phyloP scores from a whole-genome alignment of 2,329 filamentous ascomycete species.

The Calonectria pseudoreteaudii region DNA sequence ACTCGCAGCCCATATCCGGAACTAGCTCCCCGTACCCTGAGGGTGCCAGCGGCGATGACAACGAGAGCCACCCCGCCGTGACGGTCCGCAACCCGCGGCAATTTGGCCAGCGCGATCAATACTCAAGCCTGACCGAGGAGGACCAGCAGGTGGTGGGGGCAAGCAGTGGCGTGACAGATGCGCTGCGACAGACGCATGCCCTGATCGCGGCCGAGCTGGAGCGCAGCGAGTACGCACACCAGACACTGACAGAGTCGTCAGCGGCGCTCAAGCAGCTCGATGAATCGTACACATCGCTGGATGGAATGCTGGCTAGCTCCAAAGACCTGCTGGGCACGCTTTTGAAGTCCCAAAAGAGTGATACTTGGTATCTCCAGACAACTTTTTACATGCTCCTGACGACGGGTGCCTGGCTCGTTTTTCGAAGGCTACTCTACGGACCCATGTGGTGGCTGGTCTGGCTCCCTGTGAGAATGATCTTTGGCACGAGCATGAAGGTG shows the following conservation, averaged over 20 bases:
- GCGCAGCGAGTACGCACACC: slow-evolving; percentile 88
- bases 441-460: slow-evolving; percentile 91
- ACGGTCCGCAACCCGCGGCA: slow-evolving; percentile 38
- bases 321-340: slow-evolving; percentile 82
- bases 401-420: slow-evolving; percentile 88
- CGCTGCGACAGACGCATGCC: slow-evolving; percentile 86
- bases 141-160: slow-evolving; percentile 81
- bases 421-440: slow-evolving; percentile 86
- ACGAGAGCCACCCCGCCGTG: slow-evolving; percentile 34
- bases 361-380: slow-evolving; percentile 97
- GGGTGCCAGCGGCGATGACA: slow-evolving; percentile 31
- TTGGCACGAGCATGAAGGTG: slow-evolving; percentile 68
- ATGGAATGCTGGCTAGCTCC: slow-evolving; percentile 80
- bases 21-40: slow-evolving; percentile 44
- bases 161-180: slow-evolving; percentile 84
- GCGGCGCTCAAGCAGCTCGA: slow-evolving; percentile 83
- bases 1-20: slow-evolving; percentile 58
- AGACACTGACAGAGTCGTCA: slow-evolving; percentile 87
- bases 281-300: slow-evolving; percentile 84
- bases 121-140: slow-evolving; percentile 65
- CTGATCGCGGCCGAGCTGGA: slow-evolving; percentile 87
- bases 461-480: slow-evolving; percentile 79
- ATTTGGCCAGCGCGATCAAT: slow-evolving; percentile 49
- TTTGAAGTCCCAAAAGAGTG: slow-evolving; percentile 89
- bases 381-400: slow-evolving; percentile 83